These are phyloP conservation scores for Schrenkiella parvula DNA, from an alignment of 345 rosid genomes.

Conservation along the genomic window DNA sequence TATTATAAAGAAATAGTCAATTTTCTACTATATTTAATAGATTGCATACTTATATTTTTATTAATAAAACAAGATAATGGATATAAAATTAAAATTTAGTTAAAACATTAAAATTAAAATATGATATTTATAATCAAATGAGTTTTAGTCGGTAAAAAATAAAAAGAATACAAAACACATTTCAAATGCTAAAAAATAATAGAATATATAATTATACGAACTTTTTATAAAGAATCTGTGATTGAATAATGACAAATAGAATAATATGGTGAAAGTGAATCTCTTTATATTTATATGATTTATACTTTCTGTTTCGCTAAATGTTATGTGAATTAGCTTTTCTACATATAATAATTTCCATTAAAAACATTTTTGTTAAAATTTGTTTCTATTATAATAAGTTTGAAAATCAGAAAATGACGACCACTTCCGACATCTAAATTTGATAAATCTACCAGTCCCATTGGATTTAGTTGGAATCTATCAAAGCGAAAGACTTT, in stretches of 20 bases:
- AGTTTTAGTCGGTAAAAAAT: too few species aligned
- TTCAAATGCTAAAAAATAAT: too few species aligned
- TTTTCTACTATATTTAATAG: too few species aligned
- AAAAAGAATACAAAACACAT: too few species aligned
- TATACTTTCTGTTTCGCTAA: neutral
- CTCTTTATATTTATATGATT: neutral
- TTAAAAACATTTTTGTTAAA: neutral
- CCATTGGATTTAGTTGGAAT: constrained; percentile 15
- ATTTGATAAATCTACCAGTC: constrained; percentile 6
- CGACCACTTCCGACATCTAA: constrained; percentile 6
- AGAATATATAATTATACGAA: too few species aligned
- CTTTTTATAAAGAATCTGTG: too few species aligned
- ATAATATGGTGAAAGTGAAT: neutral
- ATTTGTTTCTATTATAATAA: neutral
- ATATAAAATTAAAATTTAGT: too few species aligned
- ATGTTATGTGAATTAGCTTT: neutral
- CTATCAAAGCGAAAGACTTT: constrained; percentile 13
- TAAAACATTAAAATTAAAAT: too few species aligned
- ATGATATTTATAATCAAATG: too few species aligned
- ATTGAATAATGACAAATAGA: neutral
- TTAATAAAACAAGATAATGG: too few species aligned
- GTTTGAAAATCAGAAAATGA: constrained; percentile 1
- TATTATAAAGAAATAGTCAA: too few species aligned
- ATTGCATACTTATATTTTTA: too few species aligned
- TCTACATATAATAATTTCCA: neutral